phyloP scores from a whole-genome alignment of 2,329 filamentous ascomycete genomes.

The Hysterium pulicare region DNA sequence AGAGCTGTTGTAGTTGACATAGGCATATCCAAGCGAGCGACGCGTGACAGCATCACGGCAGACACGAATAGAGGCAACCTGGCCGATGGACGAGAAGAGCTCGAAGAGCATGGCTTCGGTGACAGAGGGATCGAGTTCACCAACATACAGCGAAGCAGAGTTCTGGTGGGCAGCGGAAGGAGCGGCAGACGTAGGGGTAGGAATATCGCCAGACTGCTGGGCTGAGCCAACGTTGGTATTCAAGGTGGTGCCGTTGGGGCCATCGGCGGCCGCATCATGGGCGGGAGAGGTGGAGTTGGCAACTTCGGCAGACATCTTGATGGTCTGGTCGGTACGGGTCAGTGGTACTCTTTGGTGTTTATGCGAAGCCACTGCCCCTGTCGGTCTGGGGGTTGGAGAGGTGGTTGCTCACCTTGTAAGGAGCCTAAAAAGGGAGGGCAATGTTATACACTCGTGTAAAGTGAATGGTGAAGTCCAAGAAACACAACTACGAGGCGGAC shows the following conservation, averaged over 20 bases:
- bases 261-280: slow-evolving; percentile 71
- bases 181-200: slow-evolving; percentile 67
- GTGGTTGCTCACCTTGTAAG: slow-evolving; percentile 24
- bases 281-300: slow-evolving; percentile 50
- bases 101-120: slow-evolving; percentile 99
- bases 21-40: slow-evolving; percentile 97
- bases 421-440: slow-evolving; percentile 20
- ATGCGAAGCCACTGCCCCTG: no score
- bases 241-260: slow-evolving; percentile 59
- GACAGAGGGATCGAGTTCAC: slow-evolving; percentile 95
- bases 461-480: slow-evolving; percentile 11
- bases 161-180: slow-evolving; percentile 78
- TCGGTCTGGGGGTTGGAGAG: slow-evolving; percentile 16
- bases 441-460: slow-evolving; percentile 4
- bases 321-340: slow-evolving; percentile 18
- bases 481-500: slow-evolving; percentile 19
- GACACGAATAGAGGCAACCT: slow-evolving; percentile 98
- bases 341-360: no score
- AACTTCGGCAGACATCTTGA: slow-evolving; percentile 40
- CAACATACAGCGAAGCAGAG: slow-evolving; percentile 97
- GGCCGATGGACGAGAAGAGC: slow-evolving; percentile 98
- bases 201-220: slow-evolving; percentile 61
- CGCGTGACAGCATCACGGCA: slow-evolving; percentile 98
- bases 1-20: slow-evolving; percentile 99
- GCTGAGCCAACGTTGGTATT: slow-evolving; percentile 70